These are phyloP conservation scores for Exophiala spinifera DNA, from an alignment of 2,329 filamentous ascomycete genomes.

Conservation along the genomic window DNA sequence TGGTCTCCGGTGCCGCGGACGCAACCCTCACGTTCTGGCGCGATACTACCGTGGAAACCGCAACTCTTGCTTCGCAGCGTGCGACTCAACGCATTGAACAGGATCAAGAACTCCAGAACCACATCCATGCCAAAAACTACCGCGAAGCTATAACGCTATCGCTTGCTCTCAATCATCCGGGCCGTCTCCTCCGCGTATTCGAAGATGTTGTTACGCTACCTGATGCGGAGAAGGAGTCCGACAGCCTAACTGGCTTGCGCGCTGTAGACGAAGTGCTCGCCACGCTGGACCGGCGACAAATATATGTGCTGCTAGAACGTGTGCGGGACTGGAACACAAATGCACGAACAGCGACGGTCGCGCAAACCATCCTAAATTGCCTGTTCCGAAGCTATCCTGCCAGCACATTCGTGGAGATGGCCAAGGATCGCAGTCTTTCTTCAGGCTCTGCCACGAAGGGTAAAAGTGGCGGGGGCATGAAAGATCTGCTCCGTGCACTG, in stretches of 20 bases:
- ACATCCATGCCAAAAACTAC: conserved; percentile 83
- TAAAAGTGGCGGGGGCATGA: conserved; percentile 45
- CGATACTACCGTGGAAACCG: conserved; percentile 80
- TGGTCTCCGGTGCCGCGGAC: conserved; percentile 89
- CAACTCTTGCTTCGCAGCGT: conserved; percentile 68
- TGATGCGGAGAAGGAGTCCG: conserved; percentile 31
- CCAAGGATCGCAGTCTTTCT: conserved; percentile 34
- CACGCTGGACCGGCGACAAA: conserved; percentile 76
- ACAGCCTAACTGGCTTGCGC: conserved; percentile 44
- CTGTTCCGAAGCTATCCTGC: conserved; percentile 79
- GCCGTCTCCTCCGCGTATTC: conserved; percentile 78
- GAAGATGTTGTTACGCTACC: conserved; percentile 65
- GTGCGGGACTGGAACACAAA: conserved; percentile 98
- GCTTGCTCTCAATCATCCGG: conserved; percentile 90
- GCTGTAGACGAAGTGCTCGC: conserved; percentile 78
- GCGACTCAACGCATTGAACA: conserved; percentile 82
- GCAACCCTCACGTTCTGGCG: conserved; percentile 94
- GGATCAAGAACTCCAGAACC: conserved; percentile 90
- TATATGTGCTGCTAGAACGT: conserved; percentile 76
- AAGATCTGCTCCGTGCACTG: conserved; percentile 82
- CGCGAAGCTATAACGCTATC: conserved; percentile 90
- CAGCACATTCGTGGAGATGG: conserved; percentile 69
- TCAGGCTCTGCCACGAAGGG: neutral
- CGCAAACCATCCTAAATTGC: conserved; percentile 78
- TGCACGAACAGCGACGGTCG: conserved; percentile 76